Conservation (phyloP, 441 rosid genomes). For the Euphorbia celastroides region DNA sequence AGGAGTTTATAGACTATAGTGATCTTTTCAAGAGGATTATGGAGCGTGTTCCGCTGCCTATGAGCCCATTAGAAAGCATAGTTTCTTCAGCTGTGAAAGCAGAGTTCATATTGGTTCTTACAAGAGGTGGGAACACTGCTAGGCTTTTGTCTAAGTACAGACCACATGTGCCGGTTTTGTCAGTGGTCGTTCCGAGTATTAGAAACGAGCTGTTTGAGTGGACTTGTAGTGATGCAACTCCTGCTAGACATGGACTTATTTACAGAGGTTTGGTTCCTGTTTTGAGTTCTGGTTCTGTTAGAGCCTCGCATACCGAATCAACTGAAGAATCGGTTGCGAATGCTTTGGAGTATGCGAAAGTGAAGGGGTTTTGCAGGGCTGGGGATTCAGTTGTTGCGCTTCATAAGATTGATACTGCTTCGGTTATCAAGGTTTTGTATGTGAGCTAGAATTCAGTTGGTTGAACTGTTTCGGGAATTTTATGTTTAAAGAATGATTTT, state of each 20-base stretch:
- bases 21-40: conserved; percentile 80
- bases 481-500: too few species aligned
- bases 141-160: conserved; percentile 93
- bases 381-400: conserved; percentile 89
- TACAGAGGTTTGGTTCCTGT: conserved; percentile 73
- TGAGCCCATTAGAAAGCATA: conserved; percentile 89
- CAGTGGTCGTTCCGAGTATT: conserved; percentile 82
- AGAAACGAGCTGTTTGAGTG: conserved; percentile 81
- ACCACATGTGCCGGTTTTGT: conserved; percentile 80
- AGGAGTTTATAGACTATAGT: conserved; percentile 70
- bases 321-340: conserved; percentile 73
- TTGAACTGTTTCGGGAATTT: too few species aligned
- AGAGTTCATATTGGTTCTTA: conserved; percentile 70
- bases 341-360: conserved; percentile 58
- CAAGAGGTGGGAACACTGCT: conserved; percentile 94
- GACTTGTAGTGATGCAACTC: conserved; percentile 85
- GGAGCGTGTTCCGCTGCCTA: conserved; percentile 75
- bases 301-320: conserved; percentile 79
- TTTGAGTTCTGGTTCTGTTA: conserved; percentile 77
- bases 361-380: conserved; percentile 55
- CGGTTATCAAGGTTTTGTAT: conserved; percentile 74
- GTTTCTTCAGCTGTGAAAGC: conserved; percentile 89
- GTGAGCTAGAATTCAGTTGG: conserved; percentile 20
- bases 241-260: conserved; percentile 87
- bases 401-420: conserved; percentile 66